Evolutionary conservation across 352 stramenopile genomes (phyloP).

Genomic region (Phytophthora ramorum): DNA sequence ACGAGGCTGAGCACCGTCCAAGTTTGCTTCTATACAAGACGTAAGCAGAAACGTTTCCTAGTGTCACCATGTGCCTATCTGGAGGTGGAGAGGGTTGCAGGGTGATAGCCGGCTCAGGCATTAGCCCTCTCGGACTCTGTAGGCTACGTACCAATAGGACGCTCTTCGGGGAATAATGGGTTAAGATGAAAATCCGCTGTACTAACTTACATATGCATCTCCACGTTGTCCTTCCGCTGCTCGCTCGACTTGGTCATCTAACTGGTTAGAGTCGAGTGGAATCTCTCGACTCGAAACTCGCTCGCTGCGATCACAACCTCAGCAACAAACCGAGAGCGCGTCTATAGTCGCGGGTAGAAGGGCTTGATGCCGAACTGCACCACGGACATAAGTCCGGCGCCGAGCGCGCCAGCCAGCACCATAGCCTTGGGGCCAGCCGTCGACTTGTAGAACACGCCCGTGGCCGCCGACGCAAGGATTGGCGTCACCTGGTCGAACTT

Average conservation of each 20-base stretch:
- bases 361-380: slow-evolving; percentile 89
- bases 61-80: no score
- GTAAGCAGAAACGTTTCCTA: no score
- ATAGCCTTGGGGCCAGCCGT: slow-evolving; percentile 86
- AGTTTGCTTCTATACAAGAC: no score
- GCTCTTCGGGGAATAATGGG: no score
- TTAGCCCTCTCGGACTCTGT: no score
- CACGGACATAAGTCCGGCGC: slow-evolving; percentile 82
- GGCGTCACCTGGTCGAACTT: slow-evolving; percentile 87
- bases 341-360: slow-evolving; percentile 84
- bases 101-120: no score
- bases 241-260: slow-evolving; percentile 10
- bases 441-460: slow-evolving; percentile 88
- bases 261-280: background rate
- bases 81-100: no score
- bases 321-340: slow-evolving; percentile 16
- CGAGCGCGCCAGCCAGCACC: slow-evolving; percentile 80
- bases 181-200: slow-evolving; percentile 37
- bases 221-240: slow-evolving; percentile 15
- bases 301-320: slow-evolving; percentile 16
- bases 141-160: no score
- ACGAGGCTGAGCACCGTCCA: no score
- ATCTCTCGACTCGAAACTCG: background rate
- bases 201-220: slow-evolving; percentile 47
- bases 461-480: slow-evolving; percentile 83